Conservation (phyloP, 192 early-diverging fungal genomes). For the Backusella sp. region DNA sequence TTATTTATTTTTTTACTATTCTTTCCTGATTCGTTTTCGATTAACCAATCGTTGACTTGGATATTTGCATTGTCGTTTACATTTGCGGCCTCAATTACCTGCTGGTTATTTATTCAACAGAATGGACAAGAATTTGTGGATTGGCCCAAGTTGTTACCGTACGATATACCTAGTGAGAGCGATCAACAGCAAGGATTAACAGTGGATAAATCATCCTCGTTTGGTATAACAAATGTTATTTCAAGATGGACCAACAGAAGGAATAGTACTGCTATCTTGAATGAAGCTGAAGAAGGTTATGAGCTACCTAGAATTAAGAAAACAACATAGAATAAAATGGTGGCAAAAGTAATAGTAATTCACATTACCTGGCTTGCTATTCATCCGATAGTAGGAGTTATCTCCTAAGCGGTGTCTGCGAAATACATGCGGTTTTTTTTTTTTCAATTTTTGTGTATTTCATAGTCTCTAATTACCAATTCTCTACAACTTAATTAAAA, state of each 20-base stretch:
- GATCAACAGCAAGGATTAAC: neutral
- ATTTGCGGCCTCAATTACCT: constrained; percentile 34
- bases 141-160: constrained; percentile 51
- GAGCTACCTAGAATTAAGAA: constrained; percentile 24
- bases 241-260: neutral
- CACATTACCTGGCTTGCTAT: neutral
- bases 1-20: constrained; percentile 38
- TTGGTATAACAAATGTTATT: neutral
- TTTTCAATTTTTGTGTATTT: too few relatives aligned
- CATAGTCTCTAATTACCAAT: too few relatives aligned
- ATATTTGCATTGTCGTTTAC: constrained; percentile 37
- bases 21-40: constrained; percentile 26
- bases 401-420: neutral
- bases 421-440: too few relatives aligned
- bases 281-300: constrained; percentile 26
- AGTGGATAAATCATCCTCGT: neutral
- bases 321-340: constrained; percentile 15
- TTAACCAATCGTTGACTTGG: constrained; percentile 17
- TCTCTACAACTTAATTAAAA: too few relatives aligned
- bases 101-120: constrained; percentile 37
- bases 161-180: neutral
- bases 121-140: constrained; percentile 47
- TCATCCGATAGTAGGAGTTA: neutral
- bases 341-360: neutral
- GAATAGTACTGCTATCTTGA: constrained; percentile 11